A percentile compares a stretch with the other conserved stretches of the same genome.
These are phyloP conservation scores for Backusella westeae DNA, from an alignment of 192 early-diverging fungal genomes.

Conservation along the genomic window DNA sequence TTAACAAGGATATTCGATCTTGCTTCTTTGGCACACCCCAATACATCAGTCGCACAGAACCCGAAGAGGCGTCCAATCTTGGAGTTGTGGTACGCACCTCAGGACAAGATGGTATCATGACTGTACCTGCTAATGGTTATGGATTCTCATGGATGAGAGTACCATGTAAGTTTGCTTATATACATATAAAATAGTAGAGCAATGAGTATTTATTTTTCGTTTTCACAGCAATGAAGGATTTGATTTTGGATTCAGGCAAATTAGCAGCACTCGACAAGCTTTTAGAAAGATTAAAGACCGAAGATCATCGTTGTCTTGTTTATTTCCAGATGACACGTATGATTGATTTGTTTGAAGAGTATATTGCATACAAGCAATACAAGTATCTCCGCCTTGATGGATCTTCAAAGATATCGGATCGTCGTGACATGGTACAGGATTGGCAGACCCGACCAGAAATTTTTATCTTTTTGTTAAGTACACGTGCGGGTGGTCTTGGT, in stretches of 20 bases:
- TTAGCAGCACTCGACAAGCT: conserved; percentile 69
- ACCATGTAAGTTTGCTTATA: conserved; percentile 41
- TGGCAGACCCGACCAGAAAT: conserved; percentile 87
- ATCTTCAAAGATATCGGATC: conserved; percentile 81
- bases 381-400: conserved; percentile 89
- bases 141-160: conserved; percentile 67
- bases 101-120: conserved; percentile 40
- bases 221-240: conserved; percentile 59
- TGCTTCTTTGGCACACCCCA: conserved; percentile 40
- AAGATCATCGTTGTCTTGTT: conserved; percentile 76
- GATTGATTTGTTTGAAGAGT: conserved; percentile 89
- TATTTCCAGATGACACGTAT: conserved; percentile 92
- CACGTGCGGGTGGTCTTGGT: conserved; percentile 83
- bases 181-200: background rate
- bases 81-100: conserved; percentile 6
- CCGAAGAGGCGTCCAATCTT: conserved; percentile 9
- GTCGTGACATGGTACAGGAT: conserved; percentile 89
- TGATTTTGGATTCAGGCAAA: conserved; percentile 82
- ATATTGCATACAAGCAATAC: conserved; percentile 81
- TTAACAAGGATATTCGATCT: conserved; percentile 40
- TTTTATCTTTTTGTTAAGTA: conserved; percentile 83
- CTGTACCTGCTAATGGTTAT: conserved; percentile 41
- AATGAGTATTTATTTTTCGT: background rate
- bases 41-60: conserved; percentile 21
- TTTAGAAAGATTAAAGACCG: conserved; percentile 67